Conservation (phyloP, 768 basidiomycete species). For the Boletus rex-veris region DNA sequence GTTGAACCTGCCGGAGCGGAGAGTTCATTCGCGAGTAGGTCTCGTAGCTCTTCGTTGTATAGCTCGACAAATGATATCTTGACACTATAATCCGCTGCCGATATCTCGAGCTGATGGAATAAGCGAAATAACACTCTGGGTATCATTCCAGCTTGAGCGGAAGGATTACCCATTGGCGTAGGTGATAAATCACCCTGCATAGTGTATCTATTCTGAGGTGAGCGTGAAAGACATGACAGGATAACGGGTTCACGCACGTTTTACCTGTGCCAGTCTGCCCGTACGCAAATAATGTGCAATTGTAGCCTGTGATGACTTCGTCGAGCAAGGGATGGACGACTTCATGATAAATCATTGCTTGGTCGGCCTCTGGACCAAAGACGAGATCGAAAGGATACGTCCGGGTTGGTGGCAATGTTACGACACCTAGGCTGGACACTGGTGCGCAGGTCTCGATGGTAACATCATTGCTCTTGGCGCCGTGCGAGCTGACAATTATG, state of each 20-base stretch:
- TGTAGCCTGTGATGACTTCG: conserved; percentile 94
- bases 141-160: conserved; percentile 89
- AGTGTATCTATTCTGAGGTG: conserved; percentile 62
- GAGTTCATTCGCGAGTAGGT: conserved; percentile 82
- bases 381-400: conserved; percentile 95
- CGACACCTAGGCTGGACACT: conserved; percentile 65
- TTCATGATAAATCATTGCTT: conserved; percentile 88
- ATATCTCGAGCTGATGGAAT: conserved; percentile 82
- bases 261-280: conserved; percentile 99
- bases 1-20: conserved; percentile 58
- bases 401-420: conserved; percentile 69
- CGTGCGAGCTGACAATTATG: conserved; percentile 76
- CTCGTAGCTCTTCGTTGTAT: conserved; percentile 97
- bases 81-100: conserved; percentile 81
- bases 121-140: conserved; percentile 90
- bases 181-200: conserved; percentile 94
- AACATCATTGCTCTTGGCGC: conserved; percentile 71
- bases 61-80: conserved; percentile 93
- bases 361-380: conserved; percentile 96
- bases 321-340: conserved; percentile 91
- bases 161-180: conserved; percentile 84
- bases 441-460: conserved; percentile 78
- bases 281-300: conserved; percentile 96
- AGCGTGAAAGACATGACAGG: conserved; percentile 2
- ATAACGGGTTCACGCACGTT: conserved; percentile 60